Evolutionary conservation across 306 rosid species (phyloP), one percentile per base, ranked within the genome.

Genomic region (Citrullus colocynthis): DNA sequence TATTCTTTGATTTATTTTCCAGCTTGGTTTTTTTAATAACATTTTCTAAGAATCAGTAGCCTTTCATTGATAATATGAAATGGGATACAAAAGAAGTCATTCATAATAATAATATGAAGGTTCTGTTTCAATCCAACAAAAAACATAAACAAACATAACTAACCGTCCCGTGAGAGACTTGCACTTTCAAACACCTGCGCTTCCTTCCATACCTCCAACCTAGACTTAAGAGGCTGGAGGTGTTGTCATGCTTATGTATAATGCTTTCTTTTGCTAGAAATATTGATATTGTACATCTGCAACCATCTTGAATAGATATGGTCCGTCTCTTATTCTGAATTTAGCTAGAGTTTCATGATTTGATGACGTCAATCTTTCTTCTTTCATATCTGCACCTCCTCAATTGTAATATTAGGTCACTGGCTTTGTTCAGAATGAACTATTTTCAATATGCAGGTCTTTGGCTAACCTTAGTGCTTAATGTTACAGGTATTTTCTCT

Each of bases 401-500:
- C 42, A 49, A 15, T 72, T 48, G 15, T 72, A 28, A 48, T 51
- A 72, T 72, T 49, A 51, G 24, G 24, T 72, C 44, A 15, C 77
- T 49, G 77, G 11, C 77, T 72, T 48, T 30, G 56, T 51, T 48
- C 77, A 28, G 44, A 72, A 51, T 72, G 77, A 49, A 24, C 77
- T 72, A 51, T 49, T 72, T 72, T 48, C 15, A 17, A 74, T 74
- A 74, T 55, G 45, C 75, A 70, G 78, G 36, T 75, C 78, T 82
- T 82, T 79, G 58, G 82, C 96, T 90, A 90, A 92, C 92, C 81
- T 79, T 79, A 75, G 78, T 92, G 87, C 94, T 90, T 78, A 70
- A 86, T 88, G 87, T 95, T 94, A 93, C 99, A 92, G 99, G 97
- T 95, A 95, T 90, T 92, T 90, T 92, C 93, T 95, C 88, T 95